Evolutionary conservation across 129 eudicot genomes (phyloP).

Genomic region (Escallonia rubra): DNA sequence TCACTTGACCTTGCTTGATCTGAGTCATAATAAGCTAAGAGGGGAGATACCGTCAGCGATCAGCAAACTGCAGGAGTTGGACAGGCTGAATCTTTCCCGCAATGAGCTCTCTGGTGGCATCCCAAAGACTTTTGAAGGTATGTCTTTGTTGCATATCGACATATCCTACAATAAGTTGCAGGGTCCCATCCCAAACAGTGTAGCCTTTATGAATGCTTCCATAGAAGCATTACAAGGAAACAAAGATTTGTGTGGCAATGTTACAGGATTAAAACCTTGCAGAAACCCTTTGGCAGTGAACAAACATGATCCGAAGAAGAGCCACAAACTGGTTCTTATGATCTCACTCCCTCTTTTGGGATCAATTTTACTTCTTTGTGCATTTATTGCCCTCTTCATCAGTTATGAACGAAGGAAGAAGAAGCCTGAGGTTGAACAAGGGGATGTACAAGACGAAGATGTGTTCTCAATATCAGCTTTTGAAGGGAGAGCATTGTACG

Average conservation of each 20-base stretch:
- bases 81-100: constrained; percentile 31
- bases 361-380: neutral
- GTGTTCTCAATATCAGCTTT: constrained; percentile 26
- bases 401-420: neutral
- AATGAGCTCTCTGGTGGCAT: constrained; percentile 32
- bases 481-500: constrained; percentile 28
- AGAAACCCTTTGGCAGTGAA: neutral
- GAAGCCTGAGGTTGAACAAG: neutral
- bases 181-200: constrained; percentile 32
- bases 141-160: constrained; percentile 23
- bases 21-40: constrained; percentile 24
- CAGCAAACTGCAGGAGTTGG: constrained; percentile 15
- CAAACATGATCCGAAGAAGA: neutral
- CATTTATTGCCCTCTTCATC: constrained; percentile 7
- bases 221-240: constrained; percentile 22
- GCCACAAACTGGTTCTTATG: neutral
- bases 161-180: constrained; percentile 34
- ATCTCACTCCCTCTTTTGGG: constrained; percentile 13
- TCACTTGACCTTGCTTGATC: constrained; percentile 23
- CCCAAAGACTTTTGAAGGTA: constrained; percentile 15
- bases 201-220: constrained; percentile 30
- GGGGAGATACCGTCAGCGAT: constrained; percentile 27
- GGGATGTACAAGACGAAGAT: neutral
- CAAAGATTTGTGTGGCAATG: constrained; percentile 39
- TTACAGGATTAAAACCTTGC: constrained; percentile 26